Conservation (phyloP, 768 basidiomycete species). For the Neoboletus subvelutipes region DNA sequence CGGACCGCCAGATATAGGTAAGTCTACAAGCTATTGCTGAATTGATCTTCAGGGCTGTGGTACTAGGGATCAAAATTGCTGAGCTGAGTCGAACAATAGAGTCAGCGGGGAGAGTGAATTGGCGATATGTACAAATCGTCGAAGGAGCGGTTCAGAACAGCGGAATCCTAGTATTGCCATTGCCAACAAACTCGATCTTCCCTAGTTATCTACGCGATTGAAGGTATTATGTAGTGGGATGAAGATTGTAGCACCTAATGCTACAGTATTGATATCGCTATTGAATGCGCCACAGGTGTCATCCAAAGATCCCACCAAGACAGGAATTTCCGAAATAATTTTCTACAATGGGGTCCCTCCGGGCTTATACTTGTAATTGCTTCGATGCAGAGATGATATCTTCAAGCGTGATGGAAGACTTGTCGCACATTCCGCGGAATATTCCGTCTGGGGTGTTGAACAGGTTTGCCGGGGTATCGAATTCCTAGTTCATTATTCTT, state of each 20-base stretch:
- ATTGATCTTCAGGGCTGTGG: background rate
- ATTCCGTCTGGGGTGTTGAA: conserved; percentile 60
- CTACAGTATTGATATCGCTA: background rate
- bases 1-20: background rate
- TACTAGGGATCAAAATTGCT: background rate
- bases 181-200: too few relatives aligned
- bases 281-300: background rate
- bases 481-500: conserved; percentile 49
- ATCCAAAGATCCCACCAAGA: too few relatives aligned
- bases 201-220: background rate
- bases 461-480: conserved; percentile 72
- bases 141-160: background rate
- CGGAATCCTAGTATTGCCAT: background rate
- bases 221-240: background rate
- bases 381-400: conserved; percentile 53
- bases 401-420: conserved; percentile 69
- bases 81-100: background rate
- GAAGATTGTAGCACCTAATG: background rate
- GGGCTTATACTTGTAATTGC: background rate
- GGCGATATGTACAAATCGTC: background rate
- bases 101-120: background rate
- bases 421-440: conserved; percentile 85
- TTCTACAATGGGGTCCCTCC: background rate
- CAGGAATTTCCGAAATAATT: background rate
- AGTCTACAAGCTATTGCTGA: background rate